Evolutionary conservation across 768 basidiomycete species (phyloP), one percentile per base, ranked within the genome.

Genomic region (Kwoniella sp.): DNA sequence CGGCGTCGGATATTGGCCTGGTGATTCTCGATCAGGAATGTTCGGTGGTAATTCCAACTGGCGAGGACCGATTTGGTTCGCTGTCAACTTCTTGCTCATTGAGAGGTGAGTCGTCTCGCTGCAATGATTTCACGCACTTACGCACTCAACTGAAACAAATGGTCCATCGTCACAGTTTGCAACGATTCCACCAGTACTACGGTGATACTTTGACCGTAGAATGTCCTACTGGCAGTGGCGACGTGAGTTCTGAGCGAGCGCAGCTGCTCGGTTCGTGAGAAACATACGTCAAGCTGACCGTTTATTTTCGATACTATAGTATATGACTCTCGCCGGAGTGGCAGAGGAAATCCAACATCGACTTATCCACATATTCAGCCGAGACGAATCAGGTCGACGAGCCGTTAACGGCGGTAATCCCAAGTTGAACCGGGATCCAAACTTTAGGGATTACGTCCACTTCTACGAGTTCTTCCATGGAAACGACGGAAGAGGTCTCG

Each of bases 401-500:
- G 93, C 96, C 0, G 90, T 89, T 19, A 98, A 99, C 75, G 96
- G 94, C 21, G 92, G 92, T 7, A 89, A 89, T 73, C 83, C 86
- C 36, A 90, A 88, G 78, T 82, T 99, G 68, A 91, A 99, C 79
- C 83, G 85, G 61, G 96, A 99, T 78, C 92, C 93, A 17, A 86
- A 96, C 82, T 99, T 97, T 86, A 85, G 92, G 49, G 94, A 98
- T 79, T 97, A 97, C 76, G 88, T 97, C 47, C 90, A 88, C 86
- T 97, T 97, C 84, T 90, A 92, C 79, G 95, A 97, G 90, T 97
- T 89, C 83, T 98, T 98, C 88, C 90, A 97, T 78, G 95, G 88
- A 15, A 92, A 99, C 70, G 88, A 84, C 60, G 96, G 96, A 21
- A 86, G 88, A 62, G 96, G 96, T 21, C 84, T 99, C 13, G 96